Percentiles rank a stretch among this genome's conserved stretches.
These are phyloP conservation scores for Alternaria arborescens DNA, from an alignment of 2,329 filamentous ascomycete genomes.

Conservation along the genomic window DNA sequence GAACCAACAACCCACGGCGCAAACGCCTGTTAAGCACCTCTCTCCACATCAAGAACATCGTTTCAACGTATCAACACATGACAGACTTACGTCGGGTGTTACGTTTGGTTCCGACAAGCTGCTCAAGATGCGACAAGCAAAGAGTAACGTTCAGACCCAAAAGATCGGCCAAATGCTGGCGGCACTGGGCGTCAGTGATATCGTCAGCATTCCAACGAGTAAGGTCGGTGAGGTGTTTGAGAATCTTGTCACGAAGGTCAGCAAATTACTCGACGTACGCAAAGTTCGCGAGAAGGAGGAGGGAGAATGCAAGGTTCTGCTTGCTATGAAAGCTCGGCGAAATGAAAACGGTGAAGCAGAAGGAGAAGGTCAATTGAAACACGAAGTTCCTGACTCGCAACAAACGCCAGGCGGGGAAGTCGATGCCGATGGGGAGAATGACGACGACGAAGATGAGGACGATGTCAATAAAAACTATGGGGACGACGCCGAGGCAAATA, in stretches of 20 bases:
- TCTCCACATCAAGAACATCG: constrained; percentile 76
- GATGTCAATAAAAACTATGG: constrained; percentile 26
- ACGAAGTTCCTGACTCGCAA: constrained; percentile 30
- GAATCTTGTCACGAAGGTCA: constrained; percentile 72
- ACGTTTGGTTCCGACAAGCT: constrained; percentile 88
- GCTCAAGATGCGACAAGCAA: constrained; percentile 79
- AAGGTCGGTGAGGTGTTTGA: constrained; percentile 77
- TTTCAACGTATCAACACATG: constrained; percentile 86
- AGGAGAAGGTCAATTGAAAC: constrained; percentile 25
- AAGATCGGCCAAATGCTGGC: constrained; percentile 77
- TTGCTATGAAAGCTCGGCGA: constrained; percentile 49
- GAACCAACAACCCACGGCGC: constrained; percentile 47
- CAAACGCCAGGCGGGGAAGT: constrained; percentile 32
- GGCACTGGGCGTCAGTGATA: constrained; percentile 74
- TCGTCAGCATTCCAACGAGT: constrained; percentile 78
- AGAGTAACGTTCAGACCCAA: constrained; percentile 76
- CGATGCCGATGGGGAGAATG: constrained; percentile 28
- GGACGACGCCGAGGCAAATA: constrained; percentile 35
- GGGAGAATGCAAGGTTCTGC: constrained; percentile 61
- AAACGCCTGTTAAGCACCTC: constrained; percentile 60
- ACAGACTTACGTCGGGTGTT: constrained; percentile 84
- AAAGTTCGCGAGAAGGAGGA: constrained; percentile 81
- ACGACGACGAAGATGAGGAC: constrained; percentile 21
- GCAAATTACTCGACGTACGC: constrained; percentile 73
- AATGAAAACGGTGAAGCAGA: constrained; percentile 20